A percentile compares a stretch with the other conserved stretches of the same genome.
phyloP scores from a whole-genome alignment of 2,329 filamentous ascomycete genomes.

The Phyllosticta citriasiana region DNA sequence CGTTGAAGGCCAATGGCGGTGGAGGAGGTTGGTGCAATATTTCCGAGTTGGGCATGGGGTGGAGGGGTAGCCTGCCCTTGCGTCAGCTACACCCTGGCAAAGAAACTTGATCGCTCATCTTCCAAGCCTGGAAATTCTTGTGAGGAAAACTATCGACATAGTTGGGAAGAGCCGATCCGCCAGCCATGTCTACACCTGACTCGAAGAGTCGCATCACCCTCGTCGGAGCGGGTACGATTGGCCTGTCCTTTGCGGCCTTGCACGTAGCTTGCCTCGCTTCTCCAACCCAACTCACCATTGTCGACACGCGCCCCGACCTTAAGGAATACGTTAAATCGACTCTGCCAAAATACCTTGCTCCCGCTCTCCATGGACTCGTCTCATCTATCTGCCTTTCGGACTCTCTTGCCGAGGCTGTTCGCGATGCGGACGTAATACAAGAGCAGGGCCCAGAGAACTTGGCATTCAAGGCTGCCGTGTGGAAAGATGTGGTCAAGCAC shows the following conservation, averaged over 20 bases:
- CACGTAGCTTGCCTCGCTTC: constrained; percentile 37
- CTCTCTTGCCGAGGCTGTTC: constrained; percentile 34
- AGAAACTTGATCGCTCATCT: neutral
- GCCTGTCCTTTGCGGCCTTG: constrained; percentile 46
- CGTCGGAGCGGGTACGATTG: constrained; percentile 41
- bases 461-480: constrained; percentile 42
- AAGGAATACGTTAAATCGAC: constrained; percentile 32
- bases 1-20: too few species aligned
- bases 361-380: constrained; percentile 10
- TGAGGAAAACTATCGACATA: neutral
- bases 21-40: too few species aligned
- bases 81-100: neutral
- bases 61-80: neutral
- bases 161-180: neutral
- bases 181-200: neutral
- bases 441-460: constrained; percentile 49
- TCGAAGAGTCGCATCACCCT: constrained; percentile 27
- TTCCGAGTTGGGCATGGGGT: neutral
- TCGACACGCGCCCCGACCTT: constrained; percentile 41
- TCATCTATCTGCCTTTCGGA: constrained; percentile 28
- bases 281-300: constrained; percentile 35
- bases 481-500: constrained; percentile 40
- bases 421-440: constrained; percentile 43
- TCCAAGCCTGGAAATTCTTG: neutral
- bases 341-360: constrained; percentile 35